Evolutionary conservation across 345 rosid genomes (phyloP).

Genomic region (Citrus mangshanensis): DNA sequence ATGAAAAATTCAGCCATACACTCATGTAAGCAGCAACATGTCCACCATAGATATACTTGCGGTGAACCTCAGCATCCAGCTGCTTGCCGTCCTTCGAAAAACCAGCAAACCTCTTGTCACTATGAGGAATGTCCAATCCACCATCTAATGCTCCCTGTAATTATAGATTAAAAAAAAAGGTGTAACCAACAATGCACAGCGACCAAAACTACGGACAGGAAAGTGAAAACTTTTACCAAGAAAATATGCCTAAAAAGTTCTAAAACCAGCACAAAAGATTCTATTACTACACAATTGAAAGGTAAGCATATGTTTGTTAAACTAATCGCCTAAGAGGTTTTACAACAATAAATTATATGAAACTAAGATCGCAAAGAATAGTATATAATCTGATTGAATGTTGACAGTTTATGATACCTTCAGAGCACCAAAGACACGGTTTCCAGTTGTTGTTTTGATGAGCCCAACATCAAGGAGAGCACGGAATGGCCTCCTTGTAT

Average conservation of each 20-base stretch:
- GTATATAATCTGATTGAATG: neutral
- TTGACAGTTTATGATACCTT: slow-evolving; percentile 40
- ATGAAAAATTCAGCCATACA: slow-evolving; percentile 27
- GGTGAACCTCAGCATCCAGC: slow-evolving; percentile 78
- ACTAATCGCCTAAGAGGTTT: neutral
- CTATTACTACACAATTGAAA: neutral
- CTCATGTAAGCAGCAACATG: slow-evolving; percentile 84
- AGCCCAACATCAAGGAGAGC: slow-evolving; percentile 87
- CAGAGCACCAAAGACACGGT: slow-evolving; percentile 69
- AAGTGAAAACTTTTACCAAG: neutral
- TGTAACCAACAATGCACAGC: neutral
- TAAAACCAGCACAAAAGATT: neutral
- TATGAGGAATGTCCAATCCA: slow-evolving; percentile 88
- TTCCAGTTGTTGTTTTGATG: slow-evolving; percentile 69
- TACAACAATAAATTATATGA: no score
- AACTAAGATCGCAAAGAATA: no score
- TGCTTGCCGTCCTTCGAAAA: slow-evolving; percentile 65
- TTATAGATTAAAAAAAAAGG: neutral
- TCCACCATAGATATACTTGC: slow-evolving; percentile 75
- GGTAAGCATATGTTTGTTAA: neutral
- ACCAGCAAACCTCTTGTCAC: slow-evolving; percentile 89
- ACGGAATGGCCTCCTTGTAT: slow-evolving; percentile 71
- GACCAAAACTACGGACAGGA: neutral
- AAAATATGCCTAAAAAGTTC: neutral
- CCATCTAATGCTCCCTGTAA: slow-evolving; percentile 84